Conservation (phyloP, 2,329 filamentous ascomycete species). For the Fusarium fujikuroi region DNA sequence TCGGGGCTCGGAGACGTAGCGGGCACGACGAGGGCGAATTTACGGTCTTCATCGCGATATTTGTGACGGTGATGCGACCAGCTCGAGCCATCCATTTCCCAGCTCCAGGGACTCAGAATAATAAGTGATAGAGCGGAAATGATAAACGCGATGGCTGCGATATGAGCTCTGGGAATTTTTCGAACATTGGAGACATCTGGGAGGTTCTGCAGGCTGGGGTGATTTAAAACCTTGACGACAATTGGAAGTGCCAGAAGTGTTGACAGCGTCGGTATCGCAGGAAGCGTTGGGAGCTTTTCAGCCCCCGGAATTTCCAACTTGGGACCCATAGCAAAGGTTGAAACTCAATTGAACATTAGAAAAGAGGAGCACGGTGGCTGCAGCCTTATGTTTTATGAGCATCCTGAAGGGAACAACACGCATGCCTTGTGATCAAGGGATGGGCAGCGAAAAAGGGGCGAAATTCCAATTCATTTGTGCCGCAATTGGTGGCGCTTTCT, state of each 20-base stretch:
- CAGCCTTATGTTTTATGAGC: background rate
- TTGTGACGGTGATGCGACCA: background rate
- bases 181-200: background rate
- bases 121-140: background rate
- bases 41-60: background rate
- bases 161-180: background rate
- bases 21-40: conserved; percentile 12
- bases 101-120: background rate
- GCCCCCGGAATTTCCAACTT: background rate
- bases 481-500: background rate
- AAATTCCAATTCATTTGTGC: background rate
- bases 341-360: no score
- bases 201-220: background rate
- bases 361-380: background rate
- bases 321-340: background rate
- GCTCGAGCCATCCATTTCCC: background rate
- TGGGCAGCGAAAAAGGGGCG: background rate
- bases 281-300: background rate
- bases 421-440: background rate
- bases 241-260: background rate
- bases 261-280: background rate
- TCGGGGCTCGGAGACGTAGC: background rate
- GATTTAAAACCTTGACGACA: accelerated
- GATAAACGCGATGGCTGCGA: background rate
- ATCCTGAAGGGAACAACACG: background rate